phyloP scores from a whole-genome alignment of 1,139 yeast genomes.

The Hemisphaericaspora xylofermentans region DNA sequence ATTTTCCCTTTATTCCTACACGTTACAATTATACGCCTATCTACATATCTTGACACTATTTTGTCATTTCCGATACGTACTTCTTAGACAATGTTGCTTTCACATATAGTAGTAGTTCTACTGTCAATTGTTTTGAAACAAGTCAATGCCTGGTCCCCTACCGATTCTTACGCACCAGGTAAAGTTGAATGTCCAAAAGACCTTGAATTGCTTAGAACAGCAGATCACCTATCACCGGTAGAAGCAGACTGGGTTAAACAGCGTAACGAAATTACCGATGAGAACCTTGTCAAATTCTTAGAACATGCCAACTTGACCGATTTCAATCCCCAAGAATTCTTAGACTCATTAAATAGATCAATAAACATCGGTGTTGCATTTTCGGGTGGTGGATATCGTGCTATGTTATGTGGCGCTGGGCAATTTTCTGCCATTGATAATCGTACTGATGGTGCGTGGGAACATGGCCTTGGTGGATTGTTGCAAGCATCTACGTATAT shows the following conservation, averaged over 20 bases:
- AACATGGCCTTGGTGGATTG: constrained; percentile 73
- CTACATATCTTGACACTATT: no score
- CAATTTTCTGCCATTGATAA: constrained; percentile 40
- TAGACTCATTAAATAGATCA: constrained; percentile 35
- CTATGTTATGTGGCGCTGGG: constrained; percentile 48
- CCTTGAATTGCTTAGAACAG: constrained; percentile 22
- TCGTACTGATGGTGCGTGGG: constrained; percentile 25
- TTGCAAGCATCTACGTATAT: constrained; percentile 72
- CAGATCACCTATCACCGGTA: constrained; percentile 31
- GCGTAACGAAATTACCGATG: constrained; percentile 58
- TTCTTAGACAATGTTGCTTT: not conserved
- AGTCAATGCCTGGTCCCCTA: constrained; percentile 53
- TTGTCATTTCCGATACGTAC: no score
- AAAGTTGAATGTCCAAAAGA: constrained; percentile 56
- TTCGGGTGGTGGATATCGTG: constrained; percentile 50
- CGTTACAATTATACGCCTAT: no score
- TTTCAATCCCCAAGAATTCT: constrained; percentile 56
- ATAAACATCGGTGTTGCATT: constrained; percentile 43
- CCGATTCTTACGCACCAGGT: constrained; percentile 70
- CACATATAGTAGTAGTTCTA: not conserved
- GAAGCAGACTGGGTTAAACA: constrained; percentile 46
- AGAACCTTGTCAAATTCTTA: constrained; percentile 59
- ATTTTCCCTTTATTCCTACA: no score
- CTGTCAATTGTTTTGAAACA: constrained; percentile 1
- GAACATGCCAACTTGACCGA: constrained; percentile 60